A percentile compares a stretch with the other conserved stretches of the same genome.
Evolutionary conservation across 148 eudicot species (phyloP).

Genomic region (Persicaria maculosa): DNA sequence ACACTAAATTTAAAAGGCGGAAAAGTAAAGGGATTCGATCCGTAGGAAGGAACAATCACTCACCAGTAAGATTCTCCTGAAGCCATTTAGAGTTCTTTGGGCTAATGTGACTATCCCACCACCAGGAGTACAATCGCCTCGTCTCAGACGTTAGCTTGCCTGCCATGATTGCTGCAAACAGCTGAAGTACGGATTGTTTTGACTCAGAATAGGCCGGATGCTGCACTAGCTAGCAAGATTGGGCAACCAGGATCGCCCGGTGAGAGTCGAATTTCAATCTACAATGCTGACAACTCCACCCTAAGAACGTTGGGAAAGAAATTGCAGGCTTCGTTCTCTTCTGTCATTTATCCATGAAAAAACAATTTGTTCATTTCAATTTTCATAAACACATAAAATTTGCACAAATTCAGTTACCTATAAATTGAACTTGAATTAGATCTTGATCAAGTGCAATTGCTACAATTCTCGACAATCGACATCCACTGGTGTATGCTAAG

Average conservation of each 20-base stretch:
- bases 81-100: conserved; percentile 75
- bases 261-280: conserved; percentile 24
- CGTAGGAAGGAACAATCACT: neutral
- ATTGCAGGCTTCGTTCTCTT: neutral
- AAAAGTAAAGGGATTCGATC: neutral
- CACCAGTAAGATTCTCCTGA: conserved; percentile 64
- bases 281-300: neutral
- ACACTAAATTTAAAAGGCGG: neutral
- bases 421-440: neutral
- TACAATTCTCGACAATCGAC: neutral
- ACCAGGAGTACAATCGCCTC: conserved; percentile 62
- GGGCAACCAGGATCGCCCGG: conserved; percentile 23
- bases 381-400: neutral
- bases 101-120: conserved; percentile 77
- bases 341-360: neutral
- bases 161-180: conserved; percentile 41
- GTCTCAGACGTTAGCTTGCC: conserved; percentile 41
- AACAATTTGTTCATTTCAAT: neutral
- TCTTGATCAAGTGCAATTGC: neutral
- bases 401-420: neutral
- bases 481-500: neutral
- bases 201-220: conserved; percentile 18
- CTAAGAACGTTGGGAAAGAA: neutral
- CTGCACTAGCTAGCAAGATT: conserved; percentile 18
- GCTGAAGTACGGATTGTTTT: conserved; percentile 23